Evolutionary conservation across 169 alveolate species (phyloP), one percentile per base, ranked within the genome.

Genomic region (Theileria parva): DNA sequence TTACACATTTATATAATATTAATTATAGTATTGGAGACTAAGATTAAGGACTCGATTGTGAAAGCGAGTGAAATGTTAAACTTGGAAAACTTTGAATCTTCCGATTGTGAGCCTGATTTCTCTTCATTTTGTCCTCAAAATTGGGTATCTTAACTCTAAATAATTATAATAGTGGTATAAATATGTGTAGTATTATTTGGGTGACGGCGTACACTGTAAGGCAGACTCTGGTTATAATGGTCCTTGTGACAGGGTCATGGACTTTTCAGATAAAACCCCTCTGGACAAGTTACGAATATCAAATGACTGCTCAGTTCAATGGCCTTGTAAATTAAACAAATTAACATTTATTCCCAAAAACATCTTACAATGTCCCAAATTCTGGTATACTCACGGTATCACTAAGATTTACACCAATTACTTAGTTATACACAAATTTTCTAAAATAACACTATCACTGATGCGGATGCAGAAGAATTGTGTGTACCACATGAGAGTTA

Each of bases 61-160:
- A 81, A 63, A 27, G 94, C 92, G 13, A 68, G 92, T 30, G 75
- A 67, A 32, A 60, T 77, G 12, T 70, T 90, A 34, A 65, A 77
- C 0, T 48, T 90, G 59, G 85, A 78, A 25, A 66, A 75, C 15
- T 91, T 91, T 23, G 84, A 69, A 4, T 83, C 75, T 8, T 88
- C 75, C 25, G 55, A 65, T 25, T 90, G 94, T 75, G 92, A 86
- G 37, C 69, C 84, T 9, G 89, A 90, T 69, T 90, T 79, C 53
- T 53, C 92, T 8, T 84, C 86, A 65, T 78, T 90, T 60, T 90
- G 94, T 32, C 94, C 94, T 17, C 92, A 86, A 30, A 86, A 87
- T 77, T 90, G 94, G 94, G 84, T 79, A 57, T 19, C 61, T 19
- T 53, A 19, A 3, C 61, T n/a, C 19, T 53, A 53, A n/a, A n/a